phyloP scores from a whole-genome alignment of 2,329 filamentous ascomycete species.

The Tolypocladium ophioglossoides region DNA sequence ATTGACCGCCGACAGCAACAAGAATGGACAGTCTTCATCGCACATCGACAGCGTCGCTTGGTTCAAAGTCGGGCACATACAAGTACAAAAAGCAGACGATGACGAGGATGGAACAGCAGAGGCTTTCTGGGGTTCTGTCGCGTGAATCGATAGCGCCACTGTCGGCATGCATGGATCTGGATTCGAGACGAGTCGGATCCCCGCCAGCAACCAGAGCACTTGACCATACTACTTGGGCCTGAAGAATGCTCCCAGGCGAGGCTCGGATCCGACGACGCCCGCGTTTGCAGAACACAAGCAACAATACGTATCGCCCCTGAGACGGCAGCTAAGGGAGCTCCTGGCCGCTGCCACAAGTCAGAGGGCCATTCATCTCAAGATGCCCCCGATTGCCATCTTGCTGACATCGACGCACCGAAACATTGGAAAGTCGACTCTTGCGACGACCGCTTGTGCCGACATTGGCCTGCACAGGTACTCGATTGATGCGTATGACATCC shows the following conservation, averaged over 20 bases:
- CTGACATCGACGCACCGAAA: slow-evolving; percentile 85
- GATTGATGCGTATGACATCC: slow-evolving; percentile 86
- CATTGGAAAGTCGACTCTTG: slow-evolving; percentile 82
- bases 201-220: slow-evolving; percentile 61
- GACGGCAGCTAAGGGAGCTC: slow-evolving; percentile 68
- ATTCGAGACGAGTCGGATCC: slow-evolving; percentile 71
- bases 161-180: slow-evolving; percentile 90
- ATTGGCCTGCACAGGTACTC: slow-evolving; percentile 82
- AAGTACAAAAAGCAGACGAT: slow-evolving; percentile 39
- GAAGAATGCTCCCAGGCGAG: slow-evolving; percentile 49
- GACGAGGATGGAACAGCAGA: slow-evolving; percentile 51
- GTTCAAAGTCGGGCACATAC: slow-evolving; percentile 81
- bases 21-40: slow-evolving; percentile 13
- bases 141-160: slow-evolving; percentile 73
- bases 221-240: slow-evolving; percentile 89
- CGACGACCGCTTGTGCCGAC: slow-evolving; percentile 68
- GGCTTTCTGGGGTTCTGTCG: slow-evolving; percentile 75
- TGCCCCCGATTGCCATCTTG: slow-evolving; percentile 81
- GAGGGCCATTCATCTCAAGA: slow-evolving; percentile 72
- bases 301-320: slow-evolving; percentile 46
- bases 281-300: slow-evolving; percentile 34
- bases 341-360: slow-evolving; percentile 82
- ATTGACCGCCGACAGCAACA: slow-evolving; percentile 31
- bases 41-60: slow-evolving; percentile 62
- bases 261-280: slow-evolving; percentile 24